Percentiles rank a stretch among this genome's conserved stretches.
Evolutionary conservation across 139 green algal species (phyloP).

Genomic region (Coelastrella sp.): DNA sequence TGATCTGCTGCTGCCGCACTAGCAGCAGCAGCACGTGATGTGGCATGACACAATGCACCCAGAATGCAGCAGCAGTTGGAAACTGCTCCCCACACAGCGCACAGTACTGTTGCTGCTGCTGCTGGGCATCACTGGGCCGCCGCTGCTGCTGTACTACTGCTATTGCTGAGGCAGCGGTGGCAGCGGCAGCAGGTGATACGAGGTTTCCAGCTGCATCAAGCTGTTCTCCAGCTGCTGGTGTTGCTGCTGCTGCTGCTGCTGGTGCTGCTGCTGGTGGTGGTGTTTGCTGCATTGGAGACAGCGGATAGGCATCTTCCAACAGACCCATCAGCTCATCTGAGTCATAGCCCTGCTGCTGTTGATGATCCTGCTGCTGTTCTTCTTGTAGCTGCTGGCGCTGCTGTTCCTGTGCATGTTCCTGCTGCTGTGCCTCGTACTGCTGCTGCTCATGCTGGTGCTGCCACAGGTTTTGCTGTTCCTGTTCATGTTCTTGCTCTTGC

Average conservation of each 20-base stretch:
- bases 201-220: not conserved
- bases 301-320: not conserved
- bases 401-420: not conserved
- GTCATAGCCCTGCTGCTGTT: not conserved
- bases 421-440: not conserved
- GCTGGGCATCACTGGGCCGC: not conserved
- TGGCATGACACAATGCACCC: slow-evolving; percentile 20
- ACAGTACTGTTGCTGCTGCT: slow-evolving; percentile 21
- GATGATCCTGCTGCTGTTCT: not conserved
- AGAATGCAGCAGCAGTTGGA: not conserved
- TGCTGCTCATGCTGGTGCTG: not conserved
- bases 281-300: too few species aligned
- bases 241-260: too few species aligned
- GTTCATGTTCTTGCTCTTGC: too few species aligned
- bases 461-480: too few species aligned
- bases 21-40: slow-evolving; percentile 29
- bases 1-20: not conserved
- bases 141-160: not conserved
- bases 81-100: not conserved
- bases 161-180: not conserved
- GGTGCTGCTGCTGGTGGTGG: too few species aligned
- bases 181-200: not conserved
- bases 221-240: not conserved
- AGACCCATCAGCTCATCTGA: not conserved
- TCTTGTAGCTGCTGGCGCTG: not conserved